Conservation (phyloP, 345 rosid species). For the Gossypium rotundifolium region DNA sequence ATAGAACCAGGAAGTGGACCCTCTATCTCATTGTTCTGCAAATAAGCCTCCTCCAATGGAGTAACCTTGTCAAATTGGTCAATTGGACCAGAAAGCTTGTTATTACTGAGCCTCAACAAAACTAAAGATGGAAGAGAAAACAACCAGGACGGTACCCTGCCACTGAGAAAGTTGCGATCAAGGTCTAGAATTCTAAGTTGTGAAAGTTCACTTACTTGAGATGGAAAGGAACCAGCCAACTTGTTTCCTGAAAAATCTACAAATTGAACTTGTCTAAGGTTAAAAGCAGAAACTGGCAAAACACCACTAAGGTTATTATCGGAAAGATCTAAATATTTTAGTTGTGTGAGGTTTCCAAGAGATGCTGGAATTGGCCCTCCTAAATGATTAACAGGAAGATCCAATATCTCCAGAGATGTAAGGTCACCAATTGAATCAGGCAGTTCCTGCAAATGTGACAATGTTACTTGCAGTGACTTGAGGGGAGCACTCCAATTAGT, state of each 20-base stretch:
- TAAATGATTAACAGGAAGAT: not conserved
- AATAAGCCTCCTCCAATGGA: not conserved
- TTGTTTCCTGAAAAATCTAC: not conserved
- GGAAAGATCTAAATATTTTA: not conserved
- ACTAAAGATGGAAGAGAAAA: slow-evolving; percentile 2
- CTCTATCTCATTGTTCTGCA: not conserved
- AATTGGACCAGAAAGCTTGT: not conserved
- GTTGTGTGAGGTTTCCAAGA: not conserved
- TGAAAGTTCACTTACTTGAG: not conserved
- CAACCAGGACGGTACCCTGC: not conserved
- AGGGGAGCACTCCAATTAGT: slow-evolving; percentile 1
- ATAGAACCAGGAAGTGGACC: not conserved
- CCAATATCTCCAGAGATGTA: not conserved
- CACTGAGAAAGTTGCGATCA: not conserved
- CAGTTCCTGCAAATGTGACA: not conserved
- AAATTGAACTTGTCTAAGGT: not conserved
- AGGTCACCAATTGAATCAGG: slow-evolving; percentile 11
- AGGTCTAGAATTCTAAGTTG: not conserved
- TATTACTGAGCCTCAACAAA: not conserved
- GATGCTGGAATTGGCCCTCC: slow-evolving; percentile 2
- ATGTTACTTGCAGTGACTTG: not conserved
- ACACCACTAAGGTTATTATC: not conserved
- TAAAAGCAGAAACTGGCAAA: not conserved
- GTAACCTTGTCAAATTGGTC: not conserved
- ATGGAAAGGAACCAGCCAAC: not conserved